Conservation (phyloP, 139 green algal species). For the Zygnema cylindricum region DNA sequence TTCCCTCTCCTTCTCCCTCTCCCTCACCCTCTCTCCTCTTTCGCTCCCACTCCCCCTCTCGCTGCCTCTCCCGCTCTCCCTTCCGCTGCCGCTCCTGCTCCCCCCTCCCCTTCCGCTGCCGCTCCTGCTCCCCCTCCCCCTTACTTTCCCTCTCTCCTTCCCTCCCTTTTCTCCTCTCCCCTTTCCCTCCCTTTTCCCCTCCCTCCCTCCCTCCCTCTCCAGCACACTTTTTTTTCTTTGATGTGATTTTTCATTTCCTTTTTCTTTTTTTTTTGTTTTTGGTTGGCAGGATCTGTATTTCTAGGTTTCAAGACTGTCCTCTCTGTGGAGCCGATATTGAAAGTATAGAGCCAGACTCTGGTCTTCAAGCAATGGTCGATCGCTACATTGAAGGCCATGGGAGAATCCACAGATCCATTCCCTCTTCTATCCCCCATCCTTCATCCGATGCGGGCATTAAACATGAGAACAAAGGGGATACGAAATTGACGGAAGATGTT, state of each 20-base stretch:
- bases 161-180: too few species aligned
- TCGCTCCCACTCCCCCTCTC: too few species aligned
- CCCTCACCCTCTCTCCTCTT: too few species aligned
- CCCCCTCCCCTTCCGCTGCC: too few species aligned
- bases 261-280: slow-evolving; percentile 56
- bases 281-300: slow-evolving; percentile 51
- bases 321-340: slow-evolving; percentile 68
- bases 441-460: too few species aligned
- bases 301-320: slow-evolving; percentile 63
- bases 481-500: not conserved
- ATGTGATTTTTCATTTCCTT: slow-evolving; percentile 22
- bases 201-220: not conserved
- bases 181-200: not conserved
- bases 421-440: too few species aligned
- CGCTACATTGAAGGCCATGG: slow-evolving; percentile 60
- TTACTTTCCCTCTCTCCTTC: too few species aligned
- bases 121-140: too few species aligned
- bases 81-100: too few species aligned
- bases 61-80: too few species aligned
- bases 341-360: slow-evolving; percentile 43
- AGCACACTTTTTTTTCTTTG: not conserved
- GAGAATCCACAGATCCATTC: not conserved
- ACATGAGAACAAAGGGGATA: too few species aligned
- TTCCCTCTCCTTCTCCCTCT: too few species aligned
- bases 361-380: slow-evolving; percentile 64